Evolutionary conservation across 352 stramenopile species (phyloP), one percentile per base, ranked within the genome.

Genomic region (Phytopythium montanum): DNA sequence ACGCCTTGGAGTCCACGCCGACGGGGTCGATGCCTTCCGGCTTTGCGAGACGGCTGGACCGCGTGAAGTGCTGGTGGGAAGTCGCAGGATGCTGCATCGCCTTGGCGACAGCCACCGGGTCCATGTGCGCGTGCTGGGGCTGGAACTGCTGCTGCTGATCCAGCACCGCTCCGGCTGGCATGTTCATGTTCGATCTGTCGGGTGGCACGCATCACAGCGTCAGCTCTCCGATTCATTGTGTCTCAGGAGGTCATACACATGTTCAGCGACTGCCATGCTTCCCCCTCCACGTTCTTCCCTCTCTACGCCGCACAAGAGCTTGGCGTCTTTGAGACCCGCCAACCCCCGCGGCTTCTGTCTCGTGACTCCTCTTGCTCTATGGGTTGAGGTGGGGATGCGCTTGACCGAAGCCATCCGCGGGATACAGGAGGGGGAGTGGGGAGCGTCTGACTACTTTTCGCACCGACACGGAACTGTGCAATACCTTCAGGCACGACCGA

Each of bases 121-220:
- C 28, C 53, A 59, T 31, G 53, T 50, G 53, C 49, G 49, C 1
- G n/a, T 42, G 49, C 29, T 55, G 49, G 6, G 29, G 9, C 49
- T 39, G 29, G 49, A 55, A 55, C 49, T 42, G 49, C 53, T 23
- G 53, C 16, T 48, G 38, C 53, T 59, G 53, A 38, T 50, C 53
- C 36, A 59, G 52, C 1, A 58, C 23, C 16, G 52, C 52, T 23
- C 36, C 52, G 23, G 25, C 52, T 48, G 34, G 53, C 25, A 42
- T 59, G 38, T 34, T 59, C 4, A 16, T 3, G 25, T 59, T 59
- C 53, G 19, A 25, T 29, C 45, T 52, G 44, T 26, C 8, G 42
- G 1, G n/a, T 28, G 8, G 42, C 42, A 31, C n/a, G 29, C 29
- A 42, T 13, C 2, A 34, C 49, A 55, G 14, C 5, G 21, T 56